A percentile compares a stretch with the other conserved stretches of the same genome.
Conservation (phyloP, 2,329 filamentous ascomycete genomes). For the Mycosphaerella arachidis region DNA sequence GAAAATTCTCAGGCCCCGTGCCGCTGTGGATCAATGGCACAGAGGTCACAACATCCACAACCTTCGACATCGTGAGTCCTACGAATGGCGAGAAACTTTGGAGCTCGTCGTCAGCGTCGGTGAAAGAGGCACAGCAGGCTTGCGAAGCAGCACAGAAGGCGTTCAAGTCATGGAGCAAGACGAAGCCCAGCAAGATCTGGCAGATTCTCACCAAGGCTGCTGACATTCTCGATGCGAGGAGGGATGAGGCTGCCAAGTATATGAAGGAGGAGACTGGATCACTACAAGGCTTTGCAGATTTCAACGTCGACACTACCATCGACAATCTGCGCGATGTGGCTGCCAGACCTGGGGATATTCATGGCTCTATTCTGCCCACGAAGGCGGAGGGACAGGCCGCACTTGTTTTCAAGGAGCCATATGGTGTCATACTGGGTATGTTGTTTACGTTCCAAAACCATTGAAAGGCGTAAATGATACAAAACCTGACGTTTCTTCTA, state of each 20-base stretch:
- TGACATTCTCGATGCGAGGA: conserved; percentile 56
- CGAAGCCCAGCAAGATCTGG: conserved; percentile 57
- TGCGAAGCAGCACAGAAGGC: conserved; percentile 60
- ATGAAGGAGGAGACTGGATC: conserved; percentile 58
- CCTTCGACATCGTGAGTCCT: conserved; percentile 57
- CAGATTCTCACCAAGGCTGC: conserved; percentile 67
- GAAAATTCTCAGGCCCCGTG: conserved; percentile 14
- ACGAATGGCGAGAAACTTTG: conserved; percentile 50
- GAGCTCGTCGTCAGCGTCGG: conserved; percentile 54
- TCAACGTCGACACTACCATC: conserved; percentile 39
- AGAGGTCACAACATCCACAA: conserved; percentile 44
- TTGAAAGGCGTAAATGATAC: background rate
- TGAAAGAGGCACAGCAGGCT: conserved; percentile 53
- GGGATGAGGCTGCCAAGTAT: conserved; percentile 57
- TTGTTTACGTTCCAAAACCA: background rate
- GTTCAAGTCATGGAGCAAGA: conserved; percentile 64
- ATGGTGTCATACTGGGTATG: conserved; percentile 65
- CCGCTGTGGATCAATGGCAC: conserved; percentile 49
- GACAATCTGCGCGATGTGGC: conserved; percentile 51
- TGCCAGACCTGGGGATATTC: conserved; percentile 45
- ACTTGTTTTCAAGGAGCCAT: conserved; percentile 69
- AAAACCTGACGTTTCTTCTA: background rate
- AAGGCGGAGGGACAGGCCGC: conserved; percentile 52
- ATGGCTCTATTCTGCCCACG: conserved; percentile 47
- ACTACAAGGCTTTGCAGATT: conserved; percentile 35